Base-by-base conservation (phyloP, 768 basidiomycete genomes). In the Psilocybe cyanescens region DNA sequence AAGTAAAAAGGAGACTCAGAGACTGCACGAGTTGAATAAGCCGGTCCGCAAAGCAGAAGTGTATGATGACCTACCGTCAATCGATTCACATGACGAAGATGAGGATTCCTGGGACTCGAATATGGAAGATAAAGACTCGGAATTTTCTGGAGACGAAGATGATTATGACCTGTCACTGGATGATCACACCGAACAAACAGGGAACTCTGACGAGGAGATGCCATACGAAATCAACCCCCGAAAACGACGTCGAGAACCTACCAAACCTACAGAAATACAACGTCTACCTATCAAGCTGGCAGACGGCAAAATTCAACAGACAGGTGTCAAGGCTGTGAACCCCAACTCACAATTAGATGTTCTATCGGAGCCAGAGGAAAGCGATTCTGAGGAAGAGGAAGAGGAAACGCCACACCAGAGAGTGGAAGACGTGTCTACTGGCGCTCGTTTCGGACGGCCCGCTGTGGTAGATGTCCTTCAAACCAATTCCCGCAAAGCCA, bases 261-360 rank as follows among this genome's bases (percentile, higher is more conserved):
- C 83, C 51, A 75, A 83, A 62, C 80, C 79, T 39, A 78, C 80
- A 60, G 81, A 79, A 49, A 79, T 90, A 50, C 79, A 83, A 53
- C 80, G 89, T 14, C 78, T 97, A 31, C 94, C 96, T 8, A 95
- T 97, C 69, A 98, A 97, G 74, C 81, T 97, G 2, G 81, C 88
- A 2, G 83, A 91, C 64, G 96, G 96, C 0, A 85, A 84, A 62
- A 83, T 98, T 64, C 85, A 89, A 70, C 75, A 85, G 59, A 86
- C 83, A 28, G 83, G 81, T 47, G 77, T 69, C 46, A 81, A 78
- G 64, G 55, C 65, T 17, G 46, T 70, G 4, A 58, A 59, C 19
- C 62, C 53, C 30, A 49, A 56, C 60, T 58, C 64, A 53, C 59
- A 54, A 31, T 67, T 73, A 44, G 63, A 66, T 51, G 17, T 39